These are phyloP conservation scores for Calonectria pseudoturangicola DNA, from an alignment of 2,329 filamentous ascomycete genomes.

Conservation along the genomic window DNA sequence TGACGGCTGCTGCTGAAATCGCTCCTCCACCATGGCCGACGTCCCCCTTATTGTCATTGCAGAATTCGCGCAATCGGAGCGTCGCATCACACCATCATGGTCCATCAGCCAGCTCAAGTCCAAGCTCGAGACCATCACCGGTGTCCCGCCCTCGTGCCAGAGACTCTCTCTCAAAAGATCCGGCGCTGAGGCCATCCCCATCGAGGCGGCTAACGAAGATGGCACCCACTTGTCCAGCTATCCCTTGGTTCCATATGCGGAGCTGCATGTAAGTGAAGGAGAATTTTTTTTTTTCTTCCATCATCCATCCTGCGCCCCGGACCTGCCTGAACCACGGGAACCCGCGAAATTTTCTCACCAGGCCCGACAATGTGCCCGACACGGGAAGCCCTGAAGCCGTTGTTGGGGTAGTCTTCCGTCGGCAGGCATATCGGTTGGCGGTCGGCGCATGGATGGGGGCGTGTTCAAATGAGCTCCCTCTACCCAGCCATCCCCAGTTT, in stretches of 20 bases:
- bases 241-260: constrained; percentile 82
- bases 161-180: constrained; percentile 81
- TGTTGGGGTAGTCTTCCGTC: constrained; percentile 38
- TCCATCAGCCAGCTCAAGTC: constrained; percentile 87
- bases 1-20: constrained; percentile 28
- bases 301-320: constrained; percentile 42
- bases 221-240: constrained; percentile 78
- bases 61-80: constrained; percentile 87
- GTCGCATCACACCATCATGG: constrained; percentile 95
- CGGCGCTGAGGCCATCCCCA: constrained; percentile 74
- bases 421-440: constrained; percentile 39
- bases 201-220: constrained; percentile 85
- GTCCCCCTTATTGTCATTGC: constrained; percentile 85
- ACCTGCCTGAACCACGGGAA: constrained; percentile 25
- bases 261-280: constrained; percentile 82
- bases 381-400: constrained; percentile 19
- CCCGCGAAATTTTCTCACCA: constrained; percentile 45
- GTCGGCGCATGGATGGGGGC: constrained; percentile 34
- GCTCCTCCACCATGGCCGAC: constrained; percentile 75
- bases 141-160: constrained; percentile 88
- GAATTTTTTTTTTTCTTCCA: constrained; percentile 36
- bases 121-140: constrained; percentile 94
- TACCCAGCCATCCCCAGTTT: constrained; percentile 41
- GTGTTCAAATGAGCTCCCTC: constrained; percentile 36
- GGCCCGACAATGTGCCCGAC: constrained; percentile 24